Conservation (phyloP, 129 eudicot species). For the Centaurea solstitialis region DNA sequence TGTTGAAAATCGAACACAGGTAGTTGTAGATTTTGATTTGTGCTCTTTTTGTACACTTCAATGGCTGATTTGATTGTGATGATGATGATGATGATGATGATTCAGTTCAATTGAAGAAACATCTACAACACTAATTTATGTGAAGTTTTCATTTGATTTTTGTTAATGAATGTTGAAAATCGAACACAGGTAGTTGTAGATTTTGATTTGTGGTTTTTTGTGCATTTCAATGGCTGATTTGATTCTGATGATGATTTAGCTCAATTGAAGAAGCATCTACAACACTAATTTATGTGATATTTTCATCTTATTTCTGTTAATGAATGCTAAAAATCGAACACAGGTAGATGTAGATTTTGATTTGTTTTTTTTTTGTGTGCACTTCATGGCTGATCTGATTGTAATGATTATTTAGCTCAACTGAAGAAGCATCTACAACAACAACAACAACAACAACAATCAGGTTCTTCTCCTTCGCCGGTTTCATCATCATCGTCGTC, state of each 20-base stretch:
- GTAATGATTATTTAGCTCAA: slow-evolving; percentile 38
- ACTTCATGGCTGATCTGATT: slow-evolving; percentile 9
- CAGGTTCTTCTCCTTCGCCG: slow-evolving; percentile 24
- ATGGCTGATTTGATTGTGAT: slow-evolving; percentile 9
- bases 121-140: slow-evolving; percentile 9
- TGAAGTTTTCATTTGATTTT: neutral
- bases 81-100: neutral
- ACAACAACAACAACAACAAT: slow-evolving; percentile 14
- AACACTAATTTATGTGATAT: neutral
- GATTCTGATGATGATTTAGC: slow-evolving; percentile 32
- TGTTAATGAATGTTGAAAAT: neutral
- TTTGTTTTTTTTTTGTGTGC: neutral
- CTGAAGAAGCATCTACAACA: slow-evolving; percentile 46
- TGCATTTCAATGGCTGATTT: neutral
- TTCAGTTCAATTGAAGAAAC: slow-evolving; percentile 57
- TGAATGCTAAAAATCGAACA: neutral
- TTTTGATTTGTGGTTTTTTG: neutral
- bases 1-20: neutral
- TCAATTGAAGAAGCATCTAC: slow-evolving; percentile 47
- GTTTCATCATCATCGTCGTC: slow-evolving; percentile 28
- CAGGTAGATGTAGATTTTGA: neutral
- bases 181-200: neutral
- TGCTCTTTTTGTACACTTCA: neutral
- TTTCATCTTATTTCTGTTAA: neutral
- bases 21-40: neutral